These are phyloP conservation scores for Neurospora terricola DNA, from an alignment of 495 filamentous ascomycete genomes.

Conservation along the genomic window DNA sequence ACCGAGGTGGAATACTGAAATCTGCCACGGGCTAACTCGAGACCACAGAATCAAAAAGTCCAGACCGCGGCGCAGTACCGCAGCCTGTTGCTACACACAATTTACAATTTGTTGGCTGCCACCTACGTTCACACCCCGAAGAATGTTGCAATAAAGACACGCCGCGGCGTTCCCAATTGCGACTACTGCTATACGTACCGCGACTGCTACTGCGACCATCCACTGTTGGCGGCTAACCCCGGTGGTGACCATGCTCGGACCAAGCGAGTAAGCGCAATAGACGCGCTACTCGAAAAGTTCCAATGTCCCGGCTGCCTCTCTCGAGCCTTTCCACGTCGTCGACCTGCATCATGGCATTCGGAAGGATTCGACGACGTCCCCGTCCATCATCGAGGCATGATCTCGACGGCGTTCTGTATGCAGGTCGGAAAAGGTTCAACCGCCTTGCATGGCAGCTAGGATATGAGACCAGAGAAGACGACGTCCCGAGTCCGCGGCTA, in stretches of 20 bases:
- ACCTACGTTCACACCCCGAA: not conserved
- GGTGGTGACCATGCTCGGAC: not conserved
- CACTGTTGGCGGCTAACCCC: not conserved
- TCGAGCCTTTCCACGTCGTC: not conserved
- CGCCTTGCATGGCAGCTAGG: not conserved
- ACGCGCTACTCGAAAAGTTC: not conserved
- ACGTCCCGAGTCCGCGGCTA: not conserved
- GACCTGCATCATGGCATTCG: not conserved
- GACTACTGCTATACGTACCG: not conserved
- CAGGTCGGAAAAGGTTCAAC: not conserved
- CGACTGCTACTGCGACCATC: not conserved
- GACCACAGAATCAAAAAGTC: not conserved
- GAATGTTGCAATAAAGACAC: not conserved
- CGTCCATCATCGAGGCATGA: not conserved
- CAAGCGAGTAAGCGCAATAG: not conserved
- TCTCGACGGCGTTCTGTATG: not conserved
- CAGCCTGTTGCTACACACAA: not conserved
- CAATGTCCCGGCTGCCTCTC: not conserved
- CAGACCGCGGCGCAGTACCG: not conserved
- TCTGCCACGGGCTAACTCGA: not conserved
- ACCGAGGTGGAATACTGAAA: not conserved
- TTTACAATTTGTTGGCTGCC: not conserved
- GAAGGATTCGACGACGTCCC: not conserved
- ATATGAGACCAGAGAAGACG: not conserved
- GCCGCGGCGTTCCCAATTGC: not conserved